Percentiles rank a stretch among this genome's conserved stretches.
Evolutionary conservation across 352 stramenopile species (phyloP).

Genomic region (Globisporangium paroecandrum): DNA sequence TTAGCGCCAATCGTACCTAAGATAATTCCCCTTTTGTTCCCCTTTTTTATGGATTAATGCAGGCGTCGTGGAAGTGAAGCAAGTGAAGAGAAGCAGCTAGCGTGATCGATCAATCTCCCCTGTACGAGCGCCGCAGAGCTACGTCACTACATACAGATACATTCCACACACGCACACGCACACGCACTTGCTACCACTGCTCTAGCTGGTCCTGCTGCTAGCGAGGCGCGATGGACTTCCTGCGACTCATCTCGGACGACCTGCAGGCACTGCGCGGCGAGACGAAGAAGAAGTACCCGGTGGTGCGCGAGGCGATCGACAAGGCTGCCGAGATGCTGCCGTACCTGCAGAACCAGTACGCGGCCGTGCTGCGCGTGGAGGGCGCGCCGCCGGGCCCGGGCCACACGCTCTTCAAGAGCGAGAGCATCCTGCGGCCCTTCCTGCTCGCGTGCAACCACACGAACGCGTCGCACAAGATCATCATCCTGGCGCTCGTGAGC

Average conservation of each 20-base stretch:
- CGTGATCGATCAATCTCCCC: not conserved
- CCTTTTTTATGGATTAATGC: conserved; percentile 1
- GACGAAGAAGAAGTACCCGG: conserved; percentile 89
- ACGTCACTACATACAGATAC: not conserved
- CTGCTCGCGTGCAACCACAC: conserved; percentile 97
- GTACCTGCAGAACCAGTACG: conserved; percentile 94
- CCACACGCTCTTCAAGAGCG: conserved; percentile 90
- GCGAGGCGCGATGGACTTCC: conserved; percentile 82
- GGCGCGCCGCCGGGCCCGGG: conserved; percentile 77
- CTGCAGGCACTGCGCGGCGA: conserved; percentile 81
- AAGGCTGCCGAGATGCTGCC: conserved; percentile 92
- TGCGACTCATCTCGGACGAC: conserved; percentile 87
- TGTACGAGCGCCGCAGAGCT: not conserved
- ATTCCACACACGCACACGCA: not conserved
- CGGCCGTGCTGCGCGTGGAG: conserved; percentile 70
- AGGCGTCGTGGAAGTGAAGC: not conserved
- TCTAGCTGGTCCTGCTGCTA: not conserved
- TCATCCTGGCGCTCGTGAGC: conserved; percentile 92
- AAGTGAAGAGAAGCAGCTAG: not conserved
- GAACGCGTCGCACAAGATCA: conserved; percentile 91
- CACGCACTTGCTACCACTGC: not conserved
- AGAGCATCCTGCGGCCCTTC: conserved; percentile 96
- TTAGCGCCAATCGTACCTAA: not conserved
- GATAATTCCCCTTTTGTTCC: no score
- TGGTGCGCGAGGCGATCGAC: conserved; percentile 96